A percentile compares a stretch with the other conserved stretches of the same genome.
phyloP scores from a whole-genome alignment of 2,329 filamentous ascomycete species.

The Calycina herbarum region DNA sequence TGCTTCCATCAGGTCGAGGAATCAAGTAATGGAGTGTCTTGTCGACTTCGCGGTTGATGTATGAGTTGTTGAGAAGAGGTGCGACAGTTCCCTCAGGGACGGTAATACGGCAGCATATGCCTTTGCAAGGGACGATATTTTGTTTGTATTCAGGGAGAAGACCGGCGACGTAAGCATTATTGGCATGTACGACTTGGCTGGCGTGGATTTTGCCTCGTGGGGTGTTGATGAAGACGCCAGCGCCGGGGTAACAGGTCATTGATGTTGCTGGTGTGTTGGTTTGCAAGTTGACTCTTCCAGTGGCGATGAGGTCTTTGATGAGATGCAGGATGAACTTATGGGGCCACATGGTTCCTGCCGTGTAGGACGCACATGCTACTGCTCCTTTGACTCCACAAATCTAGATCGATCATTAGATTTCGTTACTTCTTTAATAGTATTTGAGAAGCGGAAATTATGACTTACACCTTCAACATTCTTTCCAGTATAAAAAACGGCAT shows the following conservation, averaged over 20 bases:
- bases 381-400: conserved; percentile 30
- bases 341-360: conserved; percentile 47
- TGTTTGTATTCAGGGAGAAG: conserved; percentile 51
- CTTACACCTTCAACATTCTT: conserved; percentile 13
- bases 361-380: conserved; percentile 23
- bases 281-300: conserved; percentile 48
- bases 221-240: conserved; percentile 46
- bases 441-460: background rate
- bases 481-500: conserved; percentile 7
- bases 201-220: conserved; percentile 54
- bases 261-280: conserved; percentile 48
- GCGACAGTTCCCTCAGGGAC: background rate
- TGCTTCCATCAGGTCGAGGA: conserved; percentile 34
- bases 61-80: conserved; percentile 9
- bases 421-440: background rate
- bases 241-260: conserved; percentile 24
- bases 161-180: conserved; percentile 60
- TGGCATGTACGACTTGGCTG: conserved; percentile 59
- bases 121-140: conserved; percentile 57
- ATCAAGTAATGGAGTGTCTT: conserved; percentile 56
- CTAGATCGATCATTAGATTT: conserved; percentile 10
- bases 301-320: conserved; percentile 47
- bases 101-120: conserved; percentile 36
- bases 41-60: conserved; percentile 37
- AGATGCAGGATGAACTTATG: conserved; percentile 60